Percentiles rank a stretch among this genome's conserved stretches.
phyloP scores from a whole-genome alignment of 768 basidiomycete species.

The Rhizopogon vesiculosus region DNA sequence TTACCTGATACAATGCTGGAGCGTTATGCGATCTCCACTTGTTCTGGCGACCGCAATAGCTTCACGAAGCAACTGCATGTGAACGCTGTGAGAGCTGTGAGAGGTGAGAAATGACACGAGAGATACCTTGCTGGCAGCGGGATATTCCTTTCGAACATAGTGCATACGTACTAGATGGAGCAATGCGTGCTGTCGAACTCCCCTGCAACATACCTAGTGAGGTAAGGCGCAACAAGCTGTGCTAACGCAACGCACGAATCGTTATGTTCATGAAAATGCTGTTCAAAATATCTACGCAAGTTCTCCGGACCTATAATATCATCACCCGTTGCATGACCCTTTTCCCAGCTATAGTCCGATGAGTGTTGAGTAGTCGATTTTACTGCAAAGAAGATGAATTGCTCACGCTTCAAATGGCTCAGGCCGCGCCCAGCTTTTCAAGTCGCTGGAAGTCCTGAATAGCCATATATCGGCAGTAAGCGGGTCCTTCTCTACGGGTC shows the following conservation, averaged over 20 bases:
- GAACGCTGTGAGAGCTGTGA: slow-evolving; percentile 1
- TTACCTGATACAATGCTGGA: slow-evolving; percentile 77
- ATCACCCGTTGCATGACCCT: slow-evolving; percentile 60
- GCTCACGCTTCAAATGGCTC: slow-evolving; percentile 58
- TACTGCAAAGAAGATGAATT: neutral
- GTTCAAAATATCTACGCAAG: slow-evolving; percentile 77
- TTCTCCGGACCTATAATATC: slow-evolving; percentile 66
- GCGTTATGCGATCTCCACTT: slow-evolving; percentile 61
- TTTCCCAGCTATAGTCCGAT: slow-evolving; percentile 53
- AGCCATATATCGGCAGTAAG: slow-evolving; percentile 45
- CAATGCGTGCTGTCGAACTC: slow-evolving; percentile 75
- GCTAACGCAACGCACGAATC: slow-evolving; percentile 59
- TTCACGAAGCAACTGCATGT: slow-evolving; percentile 60
- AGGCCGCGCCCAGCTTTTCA: slow-evolving; percentile 59
- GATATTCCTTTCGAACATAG: slow-evolving; percentile 62
- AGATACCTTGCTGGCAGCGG: slow-evolving; percentile 62
- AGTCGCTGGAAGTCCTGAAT: slow-evolving; percentile 62
- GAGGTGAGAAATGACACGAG: neutral
- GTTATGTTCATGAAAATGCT: slow-evolving; percentile 73
- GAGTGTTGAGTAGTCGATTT: slow-evolving; percentile 1
- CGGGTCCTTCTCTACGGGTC: slow-evolving; percentile 45
- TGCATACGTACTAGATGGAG: slow-evolving; percentile 77
- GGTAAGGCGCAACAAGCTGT: neutral
- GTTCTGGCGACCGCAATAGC: slow-evolving; percentile 76
- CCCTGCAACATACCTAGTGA: slow-evolving; percentile 35